Conservation (phyloP, 148 eudicot species). For the Camellia lanceoleosa region DNA sequence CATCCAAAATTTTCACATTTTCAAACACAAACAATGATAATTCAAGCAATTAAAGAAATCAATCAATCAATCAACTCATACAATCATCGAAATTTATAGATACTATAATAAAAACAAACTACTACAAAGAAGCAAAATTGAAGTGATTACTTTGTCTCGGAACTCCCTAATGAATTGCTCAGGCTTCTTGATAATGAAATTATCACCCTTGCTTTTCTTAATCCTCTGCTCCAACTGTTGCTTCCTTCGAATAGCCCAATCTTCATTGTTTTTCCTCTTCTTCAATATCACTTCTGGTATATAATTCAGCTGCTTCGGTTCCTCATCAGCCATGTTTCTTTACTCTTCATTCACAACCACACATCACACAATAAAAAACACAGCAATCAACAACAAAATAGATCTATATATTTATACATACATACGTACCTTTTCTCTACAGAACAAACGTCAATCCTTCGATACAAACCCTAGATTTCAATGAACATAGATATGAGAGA, state of each 20-base stretch:
- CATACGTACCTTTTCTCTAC: no score
- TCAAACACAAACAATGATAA: no score
- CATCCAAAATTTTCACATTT: no score
- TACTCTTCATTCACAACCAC: not conserved
- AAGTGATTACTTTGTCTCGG: constrained; percentile 50
- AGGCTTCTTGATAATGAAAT: constrained; percentile 58
- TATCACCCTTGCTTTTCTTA: constrained; percentile 45
- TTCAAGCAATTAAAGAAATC: no score
- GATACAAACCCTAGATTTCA: no score
- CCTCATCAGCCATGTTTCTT: constrained; percentile 52
- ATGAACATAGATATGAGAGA: no score
- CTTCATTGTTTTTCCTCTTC: constrained; percentile 81
- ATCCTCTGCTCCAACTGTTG: constrained; percentile 63
- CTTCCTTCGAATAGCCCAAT: constrained; percentile 78
- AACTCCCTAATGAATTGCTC: constrained; percentile 68
- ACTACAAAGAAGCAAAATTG: not conserved
- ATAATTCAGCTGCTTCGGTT: constrained; percentile 41
- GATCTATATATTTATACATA: no score
- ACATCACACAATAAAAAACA: not conserved
- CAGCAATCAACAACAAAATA: no score
- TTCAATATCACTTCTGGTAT: constrained; percentile 75
- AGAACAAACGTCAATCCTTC: no score
- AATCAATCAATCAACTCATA: not conserved
- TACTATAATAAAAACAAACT: not conserved
- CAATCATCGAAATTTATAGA: not conserved